phyloP scores from a whole-genome alignment of 768 basidiomycete species.

The Russula dissimulans region DNA sequence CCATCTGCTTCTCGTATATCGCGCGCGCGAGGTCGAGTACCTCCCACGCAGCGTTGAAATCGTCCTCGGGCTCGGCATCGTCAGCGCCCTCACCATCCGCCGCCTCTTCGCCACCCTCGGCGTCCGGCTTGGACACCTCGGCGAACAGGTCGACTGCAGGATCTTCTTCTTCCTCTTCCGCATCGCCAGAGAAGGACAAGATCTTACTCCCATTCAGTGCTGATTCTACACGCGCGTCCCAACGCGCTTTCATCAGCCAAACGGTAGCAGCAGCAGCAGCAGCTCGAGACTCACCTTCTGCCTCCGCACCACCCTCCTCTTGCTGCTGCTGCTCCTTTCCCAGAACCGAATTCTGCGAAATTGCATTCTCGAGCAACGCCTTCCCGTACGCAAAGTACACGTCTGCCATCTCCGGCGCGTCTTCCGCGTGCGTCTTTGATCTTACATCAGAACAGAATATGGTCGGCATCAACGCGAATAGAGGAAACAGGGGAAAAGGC shows the following conservation, averaged over 20 bases:
- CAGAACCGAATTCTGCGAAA: conserved; percentile 76
- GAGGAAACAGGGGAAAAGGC: neutral
- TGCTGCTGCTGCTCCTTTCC: conserved; percentile 72
- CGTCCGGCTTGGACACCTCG: conserved; percentile 39
- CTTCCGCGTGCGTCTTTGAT: conserved; percentile 65
- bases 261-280: too few species aligned
- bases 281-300: conserved; percentile 25
- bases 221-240: conserved; percentile 17
- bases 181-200: conserved; percentile 76
- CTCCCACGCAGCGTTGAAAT: conserved; percentile 97
- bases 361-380: conserved; percentile 88
- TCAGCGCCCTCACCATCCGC: conserved; percentile 55
- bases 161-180: conserved; percentile 53
- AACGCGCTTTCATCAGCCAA: neutral
- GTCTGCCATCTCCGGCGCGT: conserved; percentile 78
- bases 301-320: conserved; percentile 37
- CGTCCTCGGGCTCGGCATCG: conserved; percentile 77
- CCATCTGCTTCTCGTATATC: conserved; percentile 64
- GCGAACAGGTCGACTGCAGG: conserved; percentile 56
- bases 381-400: conserved; percentile 88
- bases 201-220: conserved; percentile 42
- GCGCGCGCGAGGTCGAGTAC: conserved; percentile 90
- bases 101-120: conserved; percentile 40
- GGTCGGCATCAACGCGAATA: neutral
- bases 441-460: conserved; percentile 30